Base-by-base conservation (phyloP, 371 early-diverging fungal genomes). In the Amoeboaphelidium occidentale region DNA sequence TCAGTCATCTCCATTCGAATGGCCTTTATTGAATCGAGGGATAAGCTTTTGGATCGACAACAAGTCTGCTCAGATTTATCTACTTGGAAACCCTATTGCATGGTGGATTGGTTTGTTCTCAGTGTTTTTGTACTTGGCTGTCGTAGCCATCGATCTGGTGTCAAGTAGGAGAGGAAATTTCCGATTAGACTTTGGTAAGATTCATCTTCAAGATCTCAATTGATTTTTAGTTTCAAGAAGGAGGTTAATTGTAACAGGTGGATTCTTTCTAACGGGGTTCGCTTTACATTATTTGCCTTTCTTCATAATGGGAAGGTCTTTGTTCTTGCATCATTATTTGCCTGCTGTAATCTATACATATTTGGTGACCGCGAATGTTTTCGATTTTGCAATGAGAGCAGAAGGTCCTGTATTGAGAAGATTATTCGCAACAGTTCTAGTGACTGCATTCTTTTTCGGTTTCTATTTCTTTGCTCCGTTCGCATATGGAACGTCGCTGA, bases 281-380 rank as follows among this genome's bases (percentile, higher is more conserved):
- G 51, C 71, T 10, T 58, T 84, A 24, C 98, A 97, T 64, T 94
- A 79, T 63, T 45, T 90, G 0, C 93, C 97, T 2, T 97, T 94
- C 66, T 89, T 87, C 66, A 57, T 90, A 27, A 83, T 91, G 81
- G 77, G 75, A 10, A 80, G 97, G 23, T 84, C 85, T 60, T 66
- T 93, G n/a, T 98, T 97, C 61, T 63, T 94, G 43, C 97, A 97
- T 62, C 96, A 98, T 63, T 98, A 98, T 58, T 70, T 96, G 25
- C 94, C 97, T 3, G 79, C 88, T 0, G 70, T 91, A 12, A 73
- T 91, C 48, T 66, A 88, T 48, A 63, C 77, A 1, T 61, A 78
- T 27, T 70, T 78, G 46, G 68, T 74, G 1, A 63, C 73, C 2
- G 63, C 63, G 2, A 56, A 51, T 25, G 47, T 67, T 0, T 51